Evolutionary conservation across 768 basidiomycete genomes (phyloP), one percentile per base, ranked within the genome.

Genomic region (Tylopilus sp.): DNA sequence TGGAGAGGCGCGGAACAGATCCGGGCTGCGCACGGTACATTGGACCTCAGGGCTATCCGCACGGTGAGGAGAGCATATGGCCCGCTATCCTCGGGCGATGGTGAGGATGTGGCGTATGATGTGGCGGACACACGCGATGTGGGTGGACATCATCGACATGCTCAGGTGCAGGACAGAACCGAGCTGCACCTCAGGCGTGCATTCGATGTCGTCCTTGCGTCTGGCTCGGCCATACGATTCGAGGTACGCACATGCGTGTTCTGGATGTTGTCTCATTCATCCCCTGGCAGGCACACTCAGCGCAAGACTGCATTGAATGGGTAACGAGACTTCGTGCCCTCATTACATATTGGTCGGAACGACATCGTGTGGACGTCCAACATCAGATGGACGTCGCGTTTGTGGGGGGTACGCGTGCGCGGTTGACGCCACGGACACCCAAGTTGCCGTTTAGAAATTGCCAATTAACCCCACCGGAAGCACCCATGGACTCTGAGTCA

Each of bases 341-440:
- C 30, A 71, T 86, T 36, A 66, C 73, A 4, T 98, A 93, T 64
- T 98, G 94, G 94, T 84, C 79, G 49, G 76, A 81, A 42, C 79
- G 86, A 21, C 87, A 93, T 60, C 80, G 81, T 24, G 75, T 78
- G 38, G 92, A 95, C 63, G 86, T 92, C 14, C 76, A 76, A 54
- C 78, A 86, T 52, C 90, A 92, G 68, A 93, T 94, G 84, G 84
- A 90, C 52, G 71, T 91, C 36, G 81, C 84, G 17, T 82, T 85
- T 65, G 71, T 59, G 19, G 64, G 64, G 31, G 65, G 81, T 33
- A 76, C 76, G 26, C 77, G 82, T 51, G 77, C 81, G 33, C 76
- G 82, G 45, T 60, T 87, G 25, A 90, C 87, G 1, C 86, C 85
- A 6, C 78, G 75, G 50, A 70, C 73, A 2, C 43, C 41, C 16